Evolutionary conservation across 805 yeast genomes (phyloP), one percentile per base, ranked within the genome.

Genomic region (Saccharomycopsis capsularis): DNA sequence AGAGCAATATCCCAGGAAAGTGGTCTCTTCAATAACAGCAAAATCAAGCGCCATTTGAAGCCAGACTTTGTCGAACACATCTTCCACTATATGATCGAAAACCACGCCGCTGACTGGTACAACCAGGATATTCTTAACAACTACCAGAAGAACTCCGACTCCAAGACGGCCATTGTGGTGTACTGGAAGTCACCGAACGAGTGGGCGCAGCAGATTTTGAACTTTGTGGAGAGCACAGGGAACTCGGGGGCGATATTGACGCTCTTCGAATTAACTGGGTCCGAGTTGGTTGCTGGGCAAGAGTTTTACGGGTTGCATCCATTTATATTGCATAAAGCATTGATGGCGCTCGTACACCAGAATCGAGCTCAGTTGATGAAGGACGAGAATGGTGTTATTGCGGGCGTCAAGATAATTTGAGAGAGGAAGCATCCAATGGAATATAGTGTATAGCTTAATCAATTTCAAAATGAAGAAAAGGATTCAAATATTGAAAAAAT

Each of bases 331-430:
- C 67, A 71, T 9, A 66, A 68, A 52, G 78, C 82, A 2, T 60
- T 88, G 16, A 76, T 75, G 24, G 69, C 73, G 0, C 64, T 91
- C 55, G 81, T 77, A 9, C 78, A 78, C 49, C 75, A 81, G 53
- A 85, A 85, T 2, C 76, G 83, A 56, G 95, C 93, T 1, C 86
- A 81, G 44, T 61, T 85, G 19, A 64, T 90, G 63, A 80, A 79
- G 63, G 84, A 78, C 42, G 83, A 81, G 37, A 78, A 74, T 35
- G 81, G 80, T 4, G 73, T 70, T 45, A 75, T 84, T 21, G 83
- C 82, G 2, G 98, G 95, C 21, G 85, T 90, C 3, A 91, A 91
- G 65, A 73, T 81, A 24, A 76, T 76, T n/a, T n/a, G n/a, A n/a
- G n/a, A n/a, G n/a, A n/a, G n/a, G n/a, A n/a, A n/a, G n/a, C n/a